Conservation (phyloP, 805 yeast species). For the Candida ovalis region DNA sequence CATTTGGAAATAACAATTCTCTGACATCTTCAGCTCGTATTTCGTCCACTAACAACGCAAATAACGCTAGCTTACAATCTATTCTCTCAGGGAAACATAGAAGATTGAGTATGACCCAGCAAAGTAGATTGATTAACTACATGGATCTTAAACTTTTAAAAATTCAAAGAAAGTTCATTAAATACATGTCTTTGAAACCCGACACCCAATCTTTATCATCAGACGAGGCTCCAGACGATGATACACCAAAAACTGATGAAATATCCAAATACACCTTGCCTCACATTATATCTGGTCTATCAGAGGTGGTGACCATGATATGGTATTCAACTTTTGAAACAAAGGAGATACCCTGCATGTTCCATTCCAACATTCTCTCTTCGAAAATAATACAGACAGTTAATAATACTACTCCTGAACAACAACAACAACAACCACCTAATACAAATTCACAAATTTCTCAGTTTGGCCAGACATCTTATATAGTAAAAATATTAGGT, state of each 20-base stretch:
- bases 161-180: conserved; percentile 52
- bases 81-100: conserved; percentile 8
- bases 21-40: conserved; percentile 18
- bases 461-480: conserved; percentile 59
- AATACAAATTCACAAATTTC: conserved; percentile 13
- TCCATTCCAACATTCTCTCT: conserved; percentile 21
- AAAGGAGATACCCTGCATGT: conserved; percentile 26
- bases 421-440: neutral
- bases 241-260: neutral
- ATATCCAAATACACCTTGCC: conserved; percentile 17
- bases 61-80: neutral
- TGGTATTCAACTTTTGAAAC: conserved; percentile 53
- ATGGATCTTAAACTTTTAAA: conserved; percentile 51
- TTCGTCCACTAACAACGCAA: neutral
- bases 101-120: conserved; percentile 45
- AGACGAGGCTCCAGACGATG: neutral
- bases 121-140: conserved; percentile 50
- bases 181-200: conserved; percentile 29
- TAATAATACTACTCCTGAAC: neutral
- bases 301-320: conserved; percentile 47
- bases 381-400: neutral
- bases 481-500: conserved; percentile 59
- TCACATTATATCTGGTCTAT: conserved; percentile 43
- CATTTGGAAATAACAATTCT: conserved; percentile 26
- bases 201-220: conserved; percentile 16